phyloP scores from a whole-genome alignment of 108 stramenopile species.

The Schizochytrium sp. region DNA sequence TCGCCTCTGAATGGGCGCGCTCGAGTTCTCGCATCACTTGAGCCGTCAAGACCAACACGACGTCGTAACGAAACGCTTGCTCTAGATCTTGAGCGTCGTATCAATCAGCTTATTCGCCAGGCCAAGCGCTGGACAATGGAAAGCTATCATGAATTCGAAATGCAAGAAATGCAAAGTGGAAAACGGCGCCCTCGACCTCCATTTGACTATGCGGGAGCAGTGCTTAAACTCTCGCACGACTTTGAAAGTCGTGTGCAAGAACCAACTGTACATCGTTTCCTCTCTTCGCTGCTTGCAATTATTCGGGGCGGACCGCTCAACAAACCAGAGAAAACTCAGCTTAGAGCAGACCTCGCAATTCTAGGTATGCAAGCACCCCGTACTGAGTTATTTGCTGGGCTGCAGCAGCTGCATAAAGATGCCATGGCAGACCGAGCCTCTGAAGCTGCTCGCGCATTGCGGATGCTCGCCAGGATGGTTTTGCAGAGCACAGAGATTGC shows the following conservation, averaged over 20 bases:
- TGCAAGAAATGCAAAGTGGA: background rate
- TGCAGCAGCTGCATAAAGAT: conserved; percentile 35
- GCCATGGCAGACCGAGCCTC: conserved; percentile 1
- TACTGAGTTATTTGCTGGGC: background rate
- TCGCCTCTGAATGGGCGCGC: background rate
- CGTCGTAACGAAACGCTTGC: conserved; percentile 28
- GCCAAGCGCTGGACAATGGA: background rate
- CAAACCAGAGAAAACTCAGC: background rate
- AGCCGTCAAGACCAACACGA: background rate
- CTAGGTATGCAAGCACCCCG: conserved; percentile 3
- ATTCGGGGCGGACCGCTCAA: conserved; percentile 15
- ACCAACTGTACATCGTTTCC: conserved; percentile 10
- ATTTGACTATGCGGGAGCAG: conserved; percentile 4
- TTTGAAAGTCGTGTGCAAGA: conserved; percentile 48
- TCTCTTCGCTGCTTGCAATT: conserved; percentile 19
- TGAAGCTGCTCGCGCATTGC: background rate
- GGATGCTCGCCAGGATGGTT: background rate
- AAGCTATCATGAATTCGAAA: background rate
- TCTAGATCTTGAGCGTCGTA: background rate
- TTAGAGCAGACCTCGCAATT: background rate
- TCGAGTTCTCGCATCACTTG: background rate
- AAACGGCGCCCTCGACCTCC: background rate
- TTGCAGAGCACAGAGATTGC: background rate
- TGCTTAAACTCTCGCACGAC: conserved; percentile 25
- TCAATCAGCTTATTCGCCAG: background rate